A percentile compares a stretch with the other conserved stretches of the same genome.
These are phyloP conservation scores for Articulospora tetracladia DNA, from an alignment of 495 filamentous ascomycete genomes.

Conservation along the genomic window DNA sequence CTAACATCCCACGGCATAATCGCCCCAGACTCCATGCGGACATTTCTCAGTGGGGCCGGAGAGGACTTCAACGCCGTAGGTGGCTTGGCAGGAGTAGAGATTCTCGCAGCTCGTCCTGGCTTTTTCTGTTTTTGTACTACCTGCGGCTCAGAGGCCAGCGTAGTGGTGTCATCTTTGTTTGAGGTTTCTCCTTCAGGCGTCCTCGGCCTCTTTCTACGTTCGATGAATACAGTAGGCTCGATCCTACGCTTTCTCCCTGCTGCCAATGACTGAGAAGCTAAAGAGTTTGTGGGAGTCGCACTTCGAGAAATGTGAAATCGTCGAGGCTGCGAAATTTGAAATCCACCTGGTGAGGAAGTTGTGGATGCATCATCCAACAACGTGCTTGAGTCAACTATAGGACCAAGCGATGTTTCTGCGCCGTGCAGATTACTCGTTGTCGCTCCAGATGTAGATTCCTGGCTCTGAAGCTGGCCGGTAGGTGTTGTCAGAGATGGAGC, in stretches of 20 bases:
- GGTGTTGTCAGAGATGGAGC: slow-evolving; percentile 3
- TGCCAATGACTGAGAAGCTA: background rate
- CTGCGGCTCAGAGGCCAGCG: background rate
- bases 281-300: slow-evolving; percentile 17
- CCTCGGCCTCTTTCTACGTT: slow-evolving; percentile 28
- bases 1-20: slow-evolving; percentile 35
- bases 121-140: slow-evolving; percentile 14
- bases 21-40: slow-evolving; percentile 34
- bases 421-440: background rate
- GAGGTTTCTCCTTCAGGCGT: background rate
- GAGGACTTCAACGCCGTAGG: background rate
- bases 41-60: slow-evolving; percentile 5
- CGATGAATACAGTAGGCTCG: slow-evolving; percentile 42
- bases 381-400: background rate
- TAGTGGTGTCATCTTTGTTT: background rate
- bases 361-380: background rate
- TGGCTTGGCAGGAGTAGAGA: background rate
- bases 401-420: background rate
- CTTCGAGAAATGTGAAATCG: slow-evolving; percentile 46
- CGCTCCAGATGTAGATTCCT: background rate
- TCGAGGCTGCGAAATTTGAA: slow-evolving; percentile 23
- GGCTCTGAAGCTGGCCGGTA: background rate
- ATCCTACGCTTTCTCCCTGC: slow-evolving; percentile 34
- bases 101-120: slow-evolving; percentile 11
- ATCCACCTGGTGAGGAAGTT: slow-evolving; percentile 1